Evolutionary conservation across 169 alveolate species (phyloP), one percentile per base, ranked within the genome.

Genomic region (Eimeria acervulina): DNA sequence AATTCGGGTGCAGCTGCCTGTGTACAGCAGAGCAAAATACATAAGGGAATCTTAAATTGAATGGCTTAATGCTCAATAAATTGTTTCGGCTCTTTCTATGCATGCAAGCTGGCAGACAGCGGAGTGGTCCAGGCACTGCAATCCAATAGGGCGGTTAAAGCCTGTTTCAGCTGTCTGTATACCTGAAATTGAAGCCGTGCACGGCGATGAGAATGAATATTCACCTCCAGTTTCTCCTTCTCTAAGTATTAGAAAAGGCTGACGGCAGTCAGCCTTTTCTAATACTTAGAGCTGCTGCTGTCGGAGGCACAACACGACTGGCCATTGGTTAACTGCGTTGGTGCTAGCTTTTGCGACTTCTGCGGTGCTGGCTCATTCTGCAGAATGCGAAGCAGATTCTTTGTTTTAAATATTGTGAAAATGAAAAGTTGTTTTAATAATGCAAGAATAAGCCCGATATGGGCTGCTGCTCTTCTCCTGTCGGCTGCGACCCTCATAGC

Each of bases 391-490:
- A 21, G 36, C 72, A 61, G 72, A 61, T 61, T 61, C 72, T 61
- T 61, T 61, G 72, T 61, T 61, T 61, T 61, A 23, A 61, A 61
- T 61, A 10, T 61, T 61, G 33, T 6, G 10, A 61, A 61, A 15
- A 61, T 61, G 72, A 26, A 61, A 61, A 61, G 36, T 1, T 61
- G 31, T 26, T 61, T 61, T 61, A 61, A 61, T 61, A 61, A 2
- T 23, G 10, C 72, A 61, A 26, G 72, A 61, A 21, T 26, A 31
- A 61, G 2, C 36, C 33, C 72, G 31, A 26, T 23, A 23, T 61
- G 72, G 72, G 72, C 33, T 61, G 72, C 72, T 23, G 72, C 72
- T 61, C 72, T 61, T 61, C 72, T 61, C 33, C 33, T 61, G 72
- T 61, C 72, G 72, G 72, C 72, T 61, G 72, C 72, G 72, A 26